Conservation (phyloP, 1,284 basidiomycete genomes). For the Chalciporus sp. region DNA sequence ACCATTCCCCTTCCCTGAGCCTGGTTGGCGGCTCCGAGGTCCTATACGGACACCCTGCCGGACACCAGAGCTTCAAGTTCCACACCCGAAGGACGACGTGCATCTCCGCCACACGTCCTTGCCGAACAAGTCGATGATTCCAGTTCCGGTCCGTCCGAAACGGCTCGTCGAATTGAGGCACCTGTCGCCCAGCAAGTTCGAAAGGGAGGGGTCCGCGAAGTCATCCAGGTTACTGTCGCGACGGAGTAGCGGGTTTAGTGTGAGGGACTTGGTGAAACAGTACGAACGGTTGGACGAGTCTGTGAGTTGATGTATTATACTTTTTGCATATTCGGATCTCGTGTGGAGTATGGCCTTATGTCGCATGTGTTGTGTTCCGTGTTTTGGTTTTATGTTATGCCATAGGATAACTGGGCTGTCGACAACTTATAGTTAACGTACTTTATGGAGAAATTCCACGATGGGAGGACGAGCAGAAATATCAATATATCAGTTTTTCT, state of each 20-base stretch:
- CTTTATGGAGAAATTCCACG: not conserved
- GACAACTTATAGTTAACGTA: not conserved
- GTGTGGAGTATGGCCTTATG: not conserved
- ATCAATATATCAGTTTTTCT: too few relatives aligned
- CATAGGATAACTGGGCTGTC: not conserved
- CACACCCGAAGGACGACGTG: slow-evolving; percentile 65
- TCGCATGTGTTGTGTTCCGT: slow-evolving; percentile 4
- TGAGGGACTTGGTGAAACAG: slow-evolving; percentile 65
- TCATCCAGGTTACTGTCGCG: slow-evolving; percentile 4
- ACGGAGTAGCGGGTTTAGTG: slow-evolving; percentile 60
- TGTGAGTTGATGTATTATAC: slow-evolving; percentile 5
- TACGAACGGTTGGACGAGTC: slow-evolving; percentile 50
- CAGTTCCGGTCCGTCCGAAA: slow-evolving; percentile 43
- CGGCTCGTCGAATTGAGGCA: slow-evolving; percentile 60
- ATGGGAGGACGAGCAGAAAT: too few relatives aligned
- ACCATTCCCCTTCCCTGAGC: slow-evolving; percentile 56
- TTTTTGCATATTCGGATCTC: not conserved
- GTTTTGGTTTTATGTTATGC: slow-evolving; percentile 2
- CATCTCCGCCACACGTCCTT: slow-evolving; percentile 53
- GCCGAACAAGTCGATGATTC: slow-evolving; percentile 47
- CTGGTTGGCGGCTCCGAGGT: slow-evolving; percentile 43
- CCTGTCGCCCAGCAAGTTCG: slow-evolving; percentile 37
- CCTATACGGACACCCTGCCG: slow-evolving; percentile 61
- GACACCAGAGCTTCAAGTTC: slow-evolving; percentile 44
- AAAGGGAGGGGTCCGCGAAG: not conserved